Conservation (phyloP, 169 alveolate genomes). For the Plasmodium yoelii region DNA sequence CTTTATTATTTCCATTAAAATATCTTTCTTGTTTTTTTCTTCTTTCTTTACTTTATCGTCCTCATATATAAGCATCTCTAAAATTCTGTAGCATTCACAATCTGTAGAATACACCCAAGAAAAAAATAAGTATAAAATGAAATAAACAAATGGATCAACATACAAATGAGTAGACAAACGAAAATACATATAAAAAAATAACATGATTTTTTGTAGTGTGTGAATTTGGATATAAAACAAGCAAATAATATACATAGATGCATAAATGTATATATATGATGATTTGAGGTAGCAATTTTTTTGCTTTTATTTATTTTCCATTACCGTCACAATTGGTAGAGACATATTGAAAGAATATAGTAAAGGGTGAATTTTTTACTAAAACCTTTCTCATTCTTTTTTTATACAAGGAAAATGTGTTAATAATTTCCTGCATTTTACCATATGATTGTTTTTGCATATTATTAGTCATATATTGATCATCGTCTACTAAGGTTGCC, state of each 20-base stretch:
- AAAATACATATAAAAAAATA: background rate
- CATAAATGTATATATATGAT: too few species aligned
- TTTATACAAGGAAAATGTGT: conserved; percentile 33
- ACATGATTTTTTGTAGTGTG: too few species aligned
- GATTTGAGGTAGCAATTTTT: too few species aligned
- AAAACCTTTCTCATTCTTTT: conserved; percentile 47
- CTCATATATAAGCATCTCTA: conserved; percentile 53
- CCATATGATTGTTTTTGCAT: background rate
- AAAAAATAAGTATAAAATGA: background rate
- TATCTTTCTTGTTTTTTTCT: conserved; percentile 24
- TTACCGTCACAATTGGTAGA: conserved; percentile 44
- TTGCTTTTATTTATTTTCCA: background rate
- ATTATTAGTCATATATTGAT: background rate
- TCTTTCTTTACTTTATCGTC: conserved; percentile 16
- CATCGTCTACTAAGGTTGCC: too few species aligned
- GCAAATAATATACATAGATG: too few species aligned
- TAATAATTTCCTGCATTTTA: background rate
- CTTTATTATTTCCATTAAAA: conserved; percentile 49
- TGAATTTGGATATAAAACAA: too few species aligned
- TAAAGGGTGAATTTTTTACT: conserved; percentile 48
- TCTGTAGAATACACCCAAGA: background rate
- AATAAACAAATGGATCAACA: background rate
- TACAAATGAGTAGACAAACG: background rate
- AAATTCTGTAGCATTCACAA: conserved; percentile 53
- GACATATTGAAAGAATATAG: conserved; percentile 61